A percentile compares a stretch with the other conserved stretches of the same genome.
phyloP scores from a whole-genome alignment of 257 asterid species.

The Rehmannia glutinosa region DNA sequence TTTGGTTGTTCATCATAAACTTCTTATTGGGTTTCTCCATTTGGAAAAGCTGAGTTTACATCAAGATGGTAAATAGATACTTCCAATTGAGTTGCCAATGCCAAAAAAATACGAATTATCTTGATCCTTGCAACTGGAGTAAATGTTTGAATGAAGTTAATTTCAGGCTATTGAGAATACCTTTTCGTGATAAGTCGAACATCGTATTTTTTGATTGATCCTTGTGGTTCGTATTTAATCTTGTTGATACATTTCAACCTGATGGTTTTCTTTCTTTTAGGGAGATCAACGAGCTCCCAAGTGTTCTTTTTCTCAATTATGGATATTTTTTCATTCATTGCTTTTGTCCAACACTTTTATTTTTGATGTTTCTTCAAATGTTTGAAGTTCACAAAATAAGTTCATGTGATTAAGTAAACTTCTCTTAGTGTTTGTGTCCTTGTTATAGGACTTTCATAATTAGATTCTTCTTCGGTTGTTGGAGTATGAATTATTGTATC shows the following conservation, averaged over 20 bases:
- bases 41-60: neutral
- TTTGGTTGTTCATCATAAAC: neutral
- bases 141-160: neutral
- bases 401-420: neutral
- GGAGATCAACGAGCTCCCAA: neutral
- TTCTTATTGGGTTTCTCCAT: neutral
- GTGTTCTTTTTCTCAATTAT: neutral
- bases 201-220: neutral
- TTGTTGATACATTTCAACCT: neutral
- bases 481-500: neutral
- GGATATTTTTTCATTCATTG: slow-evolving; percentile 6
- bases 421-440: neutral
- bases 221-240: no score
- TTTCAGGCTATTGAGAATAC: neutral
- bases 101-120: neutral
- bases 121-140: neutral
- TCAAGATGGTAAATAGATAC: neutral
- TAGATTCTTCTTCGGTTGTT: neutral
- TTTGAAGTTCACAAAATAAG: neutral
- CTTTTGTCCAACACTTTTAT: neutral
- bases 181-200: neutral
- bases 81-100: neutral
- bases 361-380: neutral
- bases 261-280: neutral
- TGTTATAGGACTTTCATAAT: neutral